Conservation (phyloP, 78 protist genomes). For the Mantamonas sphyraenae region DNA sequence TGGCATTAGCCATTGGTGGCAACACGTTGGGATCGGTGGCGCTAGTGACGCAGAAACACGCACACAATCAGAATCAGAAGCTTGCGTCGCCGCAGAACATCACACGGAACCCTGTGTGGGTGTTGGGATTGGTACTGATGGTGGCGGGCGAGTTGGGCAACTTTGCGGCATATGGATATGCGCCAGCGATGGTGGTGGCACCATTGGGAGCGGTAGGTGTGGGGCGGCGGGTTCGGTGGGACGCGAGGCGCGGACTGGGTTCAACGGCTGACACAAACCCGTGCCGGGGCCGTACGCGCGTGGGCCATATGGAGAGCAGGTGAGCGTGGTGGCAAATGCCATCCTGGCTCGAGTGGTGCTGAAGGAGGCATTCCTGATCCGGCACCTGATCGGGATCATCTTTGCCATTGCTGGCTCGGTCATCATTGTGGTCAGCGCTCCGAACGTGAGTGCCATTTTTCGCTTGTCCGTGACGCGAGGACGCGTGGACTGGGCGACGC, state of each 20-base stretch:
- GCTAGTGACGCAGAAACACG: too few relatives aligned
- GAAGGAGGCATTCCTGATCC: conserved; percentile 1
- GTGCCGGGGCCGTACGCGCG: too few relatives aligned
- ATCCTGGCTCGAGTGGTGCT: conserved; percentile 10
- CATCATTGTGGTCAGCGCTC: background rate
- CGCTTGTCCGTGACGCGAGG: background rate
- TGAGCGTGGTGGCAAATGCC: conserved; percentile 9
- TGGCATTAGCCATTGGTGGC: too few relatives aligned
- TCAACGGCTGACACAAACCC: too few relatives aligned
- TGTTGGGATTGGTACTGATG: conserved; percentile 1
- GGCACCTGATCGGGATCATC: conserved; percentile 3
- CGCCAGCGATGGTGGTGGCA: conserved; percentile 28
- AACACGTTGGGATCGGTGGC: too few relatives aligned
- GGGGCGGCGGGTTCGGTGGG: too few relatives aligned
- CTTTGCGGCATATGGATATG: conserved; percentile 24
- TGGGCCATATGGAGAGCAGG: too few relatives aligned
- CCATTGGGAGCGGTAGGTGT: too few relatives aligned
- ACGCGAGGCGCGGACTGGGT: too few relatives aligned
- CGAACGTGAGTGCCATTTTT: background rate
- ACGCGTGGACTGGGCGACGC: background rate
- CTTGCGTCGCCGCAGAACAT: too few relatives aligned
- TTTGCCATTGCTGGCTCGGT: conserved; percentile 12
- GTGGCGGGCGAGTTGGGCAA: conserved; percentile 15
- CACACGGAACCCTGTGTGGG: too few relatives aligned
- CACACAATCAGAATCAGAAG: too few relatives aligned